phyloP scores from a whole-genome alignment of 2,329 filamentous ascomycete species.

The Botryotinia globosa region DNA sequence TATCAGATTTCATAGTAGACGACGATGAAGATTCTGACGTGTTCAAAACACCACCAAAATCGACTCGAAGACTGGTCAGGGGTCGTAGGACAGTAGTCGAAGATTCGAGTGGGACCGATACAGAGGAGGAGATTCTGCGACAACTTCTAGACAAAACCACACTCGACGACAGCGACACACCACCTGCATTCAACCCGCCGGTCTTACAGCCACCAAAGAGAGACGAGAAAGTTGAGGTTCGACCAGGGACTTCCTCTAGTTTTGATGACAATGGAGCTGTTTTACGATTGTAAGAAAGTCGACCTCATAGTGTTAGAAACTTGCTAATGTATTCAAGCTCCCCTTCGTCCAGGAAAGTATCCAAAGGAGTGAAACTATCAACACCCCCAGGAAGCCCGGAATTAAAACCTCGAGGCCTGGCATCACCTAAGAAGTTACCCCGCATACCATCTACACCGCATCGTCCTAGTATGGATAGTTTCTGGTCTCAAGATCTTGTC shows the following conservation, averaged over 20 bases:
- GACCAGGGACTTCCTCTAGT: conserved; percentile 18
- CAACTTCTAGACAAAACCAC: conserved; percentile 14
- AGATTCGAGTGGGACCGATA: conserved; percentile 24
- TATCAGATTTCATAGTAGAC: conserved; percentile 38
- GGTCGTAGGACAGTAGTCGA: conserved; percentile 24
- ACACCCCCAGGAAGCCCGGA: conserved; percentile 36
- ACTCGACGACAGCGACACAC: conserved; percentile 19
- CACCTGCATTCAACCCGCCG: conserved; percentile 11
- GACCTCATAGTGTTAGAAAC: too few species aligned
- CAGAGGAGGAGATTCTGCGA: conserved; percentile 14
- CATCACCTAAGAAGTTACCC: conserved; percentile 35
- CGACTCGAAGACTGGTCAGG: conserved; percentile 32
- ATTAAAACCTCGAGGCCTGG: conserved; percentile 26
- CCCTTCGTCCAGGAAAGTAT: conserved; percentile 28
- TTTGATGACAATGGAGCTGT: conserved; percentile 14
- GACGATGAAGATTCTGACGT: conserved; percentile 30
- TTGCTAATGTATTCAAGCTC: conserved; percentile 28
- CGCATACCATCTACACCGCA: conserved; percentile 55
- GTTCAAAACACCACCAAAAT: conserved; percentile 30
- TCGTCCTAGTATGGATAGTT: conserved; percentile 52
- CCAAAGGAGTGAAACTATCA: conserved; percentile 27
- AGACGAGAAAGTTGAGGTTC: conserved; percentile 3
- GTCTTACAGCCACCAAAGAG: conserved; percentile 20
- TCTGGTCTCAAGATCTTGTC: conserved; percentile 58
- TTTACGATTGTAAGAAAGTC: conserved; percentile 15